Conservation (phyloP, 2,329 filamentous ascomycete species). For the Fusarium buxicola region DNA sequence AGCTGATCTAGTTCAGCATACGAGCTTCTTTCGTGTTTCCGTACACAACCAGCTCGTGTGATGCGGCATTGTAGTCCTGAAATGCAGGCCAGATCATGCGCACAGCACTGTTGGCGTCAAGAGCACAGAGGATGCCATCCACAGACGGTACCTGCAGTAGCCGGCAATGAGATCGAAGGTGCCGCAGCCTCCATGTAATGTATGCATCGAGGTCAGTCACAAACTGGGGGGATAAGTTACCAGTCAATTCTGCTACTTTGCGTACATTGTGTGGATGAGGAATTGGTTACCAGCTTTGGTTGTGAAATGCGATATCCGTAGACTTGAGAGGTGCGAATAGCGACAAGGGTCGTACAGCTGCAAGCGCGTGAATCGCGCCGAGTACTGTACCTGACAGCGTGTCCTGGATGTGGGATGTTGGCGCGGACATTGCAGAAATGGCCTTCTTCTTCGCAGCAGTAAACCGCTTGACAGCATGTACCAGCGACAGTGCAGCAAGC, state of each 20-base stretch:
- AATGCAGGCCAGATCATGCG: neutral
- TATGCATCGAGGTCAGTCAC: slow-evolving; percentile 12
- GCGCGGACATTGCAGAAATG: neutral
- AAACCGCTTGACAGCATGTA: neutral
- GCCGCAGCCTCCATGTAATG: neutral
- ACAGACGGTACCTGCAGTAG: slow-evolving; percentile 31
- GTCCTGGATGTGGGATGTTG: slow-evolving; percentile 6
- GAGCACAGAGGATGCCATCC: slow-evolving; percentile 12
- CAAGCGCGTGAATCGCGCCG: slow-evolving; percentile 6
- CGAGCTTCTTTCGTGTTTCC: neutral
- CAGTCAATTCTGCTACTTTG: neutral
- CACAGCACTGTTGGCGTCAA: slow-evolving; percentile 20
- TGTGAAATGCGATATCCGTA: slow-evolving; percentile 4
- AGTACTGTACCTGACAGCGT: slow-evolving; percentile 10
- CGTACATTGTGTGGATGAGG: neutral
- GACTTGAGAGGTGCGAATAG: neutral
- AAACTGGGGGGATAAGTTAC: neutral
- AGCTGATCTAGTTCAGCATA: neutral
- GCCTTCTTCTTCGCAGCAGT: neutral
- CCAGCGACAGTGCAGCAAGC: neutral
- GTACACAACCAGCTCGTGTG: slow-evolving; percentile 5
- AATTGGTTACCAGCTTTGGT: neutral
- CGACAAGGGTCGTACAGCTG: neutral
- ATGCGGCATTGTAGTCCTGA: slow-evolving; percentile 9
- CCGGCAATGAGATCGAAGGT: slow-evolving; percentile 12